A percentile compares a stretch with the other conserved stretches of the same genome.
Conservation (phyloP, 2,329 filamentous ascomycete genomes). For the Venturia pyrina region DNA sequence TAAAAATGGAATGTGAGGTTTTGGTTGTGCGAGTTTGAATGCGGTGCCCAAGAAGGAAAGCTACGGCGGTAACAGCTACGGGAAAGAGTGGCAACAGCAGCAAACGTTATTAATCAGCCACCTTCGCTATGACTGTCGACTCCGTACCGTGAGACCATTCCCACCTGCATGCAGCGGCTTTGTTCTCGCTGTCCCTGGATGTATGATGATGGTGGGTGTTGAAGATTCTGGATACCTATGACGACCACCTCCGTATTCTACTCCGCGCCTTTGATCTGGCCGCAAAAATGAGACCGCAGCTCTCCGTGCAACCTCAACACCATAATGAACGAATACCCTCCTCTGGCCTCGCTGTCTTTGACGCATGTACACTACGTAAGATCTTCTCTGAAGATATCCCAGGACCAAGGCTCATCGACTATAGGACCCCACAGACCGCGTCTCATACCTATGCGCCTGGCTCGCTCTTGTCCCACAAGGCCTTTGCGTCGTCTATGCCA, state of each 20-base stretch:
- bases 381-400: conserved; percentile 11
- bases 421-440: conserved; percentile 71
- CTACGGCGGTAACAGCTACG: background rate
- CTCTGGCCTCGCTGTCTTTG: conserved; percentile 80
- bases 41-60: background rate
- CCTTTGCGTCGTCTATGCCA: conserved; percentile 80
- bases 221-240: background rate
- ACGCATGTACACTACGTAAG: conserved; percentile 94
- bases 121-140: background rate
- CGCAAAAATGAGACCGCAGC: no score
- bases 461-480: conserved; percentile 89
- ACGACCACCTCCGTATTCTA: background rate
- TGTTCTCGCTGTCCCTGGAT: background rate
- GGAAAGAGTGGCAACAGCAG: background rate
- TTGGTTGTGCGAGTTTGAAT: background rate
- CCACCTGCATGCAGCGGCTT: background rate
- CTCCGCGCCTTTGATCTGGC: no score
- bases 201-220: background rate
- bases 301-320: background rate
- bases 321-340: conserved; percentile 37
- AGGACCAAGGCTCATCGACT: background rate
- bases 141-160: background rate
- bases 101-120: background rate
- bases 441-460: conserved; percentile 86
- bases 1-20: background rate